Percentiles rank a stretch among this genome's conserved stretches.
These are phyloP conservation scores for Cercospora sp. DNA, from an alignment of 2,329 filamentous ascomycete species.

Conservation along the genomic window DNA sequence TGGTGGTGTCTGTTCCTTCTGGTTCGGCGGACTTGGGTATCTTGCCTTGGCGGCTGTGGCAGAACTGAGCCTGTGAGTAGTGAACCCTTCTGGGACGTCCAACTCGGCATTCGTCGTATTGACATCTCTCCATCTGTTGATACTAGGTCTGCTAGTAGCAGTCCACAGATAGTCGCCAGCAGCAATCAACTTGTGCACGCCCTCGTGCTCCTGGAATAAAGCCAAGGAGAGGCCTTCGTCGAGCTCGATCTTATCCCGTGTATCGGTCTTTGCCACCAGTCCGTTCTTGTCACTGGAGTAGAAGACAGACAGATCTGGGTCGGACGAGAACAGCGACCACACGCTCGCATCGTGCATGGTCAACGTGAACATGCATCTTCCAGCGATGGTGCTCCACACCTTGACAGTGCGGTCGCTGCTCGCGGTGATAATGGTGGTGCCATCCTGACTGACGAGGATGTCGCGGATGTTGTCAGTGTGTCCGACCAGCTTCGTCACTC, in stretches of 20 bases:
- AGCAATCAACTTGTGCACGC: conserved; percentile 63
- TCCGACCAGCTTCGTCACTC: conserved; percentile 93
- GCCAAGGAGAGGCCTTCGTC: conserved; percentile 89
- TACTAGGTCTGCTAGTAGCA: conserved; percentile 83
- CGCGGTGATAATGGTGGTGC: conserved; percentile 88
- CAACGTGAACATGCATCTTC: conserved; percentile 94
- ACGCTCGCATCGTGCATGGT: conserved; percentile 99
- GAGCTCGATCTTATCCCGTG: conserved; percentile 70
- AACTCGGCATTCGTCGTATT: conserved; percentile 72
- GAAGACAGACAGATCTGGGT: conserved; percentile 82
- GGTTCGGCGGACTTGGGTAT: conserved; percentile 40
- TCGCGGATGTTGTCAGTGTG: conserved; percentile 93
- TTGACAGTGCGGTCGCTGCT: conserved; percentile 97
- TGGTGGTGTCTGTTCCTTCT: not conserved
- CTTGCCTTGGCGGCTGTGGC: conserved; percentile 45
- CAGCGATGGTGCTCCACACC: conserved; percentile 93
- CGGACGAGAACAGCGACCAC: conserved; percentile 89
- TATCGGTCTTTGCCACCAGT: conserved; percentile 93
- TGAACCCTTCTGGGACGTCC: conserved; percentile 54
- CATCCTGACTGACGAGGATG: conserved; percentile 83
- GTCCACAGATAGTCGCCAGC: conserved; percentile 83
- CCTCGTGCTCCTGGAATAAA: conserved; percentile 88
- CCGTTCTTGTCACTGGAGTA: conserved; percentile 94
- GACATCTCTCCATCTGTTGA: conserved; percentile 87
- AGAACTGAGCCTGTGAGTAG: conserved; percentile 56